Percentiles rank a stretch among this genome's conserved stretches.
These are phyloP conservation scores for Sutorius eximius DNA, from an alignment of 1,284 basidiomycete genomes.

Conservation along the genomic window DNA sequence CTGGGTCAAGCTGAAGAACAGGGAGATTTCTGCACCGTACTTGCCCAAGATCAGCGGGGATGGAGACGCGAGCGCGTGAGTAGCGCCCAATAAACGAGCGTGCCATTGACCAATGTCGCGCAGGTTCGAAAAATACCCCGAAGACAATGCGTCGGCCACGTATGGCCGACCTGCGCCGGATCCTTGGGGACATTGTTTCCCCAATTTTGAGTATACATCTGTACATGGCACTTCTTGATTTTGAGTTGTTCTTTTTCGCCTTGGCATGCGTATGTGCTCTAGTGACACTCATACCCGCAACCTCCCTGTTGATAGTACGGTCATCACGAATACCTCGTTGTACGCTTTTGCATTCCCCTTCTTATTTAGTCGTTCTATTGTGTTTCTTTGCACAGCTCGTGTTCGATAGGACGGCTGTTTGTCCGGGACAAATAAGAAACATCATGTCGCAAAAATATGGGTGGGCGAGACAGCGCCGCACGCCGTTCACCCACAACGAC, in stretches of 20 bases:
- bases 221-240: slow-evolving; percentile 36
- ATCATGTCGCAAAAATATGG: slow-evolving; percentile 42
- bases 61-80: slow-evolving; percentile 90
- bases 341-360: slow-evolving; percentile 12
- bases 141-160: slow-evolving; percentile 57
- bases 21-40: slow-evolving; percentile 97
- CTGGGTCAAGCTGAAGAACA: slow-evolving; percentile 81
- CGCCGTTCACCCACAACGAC: slow-evolving; percentile 29
- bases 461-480: slow-evolving; percentile 23
- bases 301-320: slow-evolving; percentile 6
- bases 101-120: not conserved
- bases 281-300: slow-evolving; percentile 21
- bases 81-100: slow-evolving; percentile 20
- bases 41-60: slow-evolving; percentile 84
- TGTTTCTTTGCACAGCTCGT: not conserved
- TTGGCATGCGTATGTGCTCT: slow-evolving; percentile 10
- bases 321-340: slow-evolving; percentile 11
- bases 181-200: slow-evolving; percentile 58
- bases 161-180: slow-evolving; percentile 62
- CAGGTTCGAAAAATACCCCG: slow-evolving; percentile 76
- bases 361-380: not conserved
- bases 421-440: slow-evolving; percentile 36
- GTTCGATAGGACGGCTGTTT: slow-evolving; percentile 26
- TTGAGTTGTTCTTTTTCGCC: slow-evolving; percentile 4
- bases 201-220: slow-evolving; percentile 62